These are phyloP conservation scores for Alopecurus myosuroides DNA, from an alignment of 176 grass and related monocot species.

Conservation along the genomic window DNA sequence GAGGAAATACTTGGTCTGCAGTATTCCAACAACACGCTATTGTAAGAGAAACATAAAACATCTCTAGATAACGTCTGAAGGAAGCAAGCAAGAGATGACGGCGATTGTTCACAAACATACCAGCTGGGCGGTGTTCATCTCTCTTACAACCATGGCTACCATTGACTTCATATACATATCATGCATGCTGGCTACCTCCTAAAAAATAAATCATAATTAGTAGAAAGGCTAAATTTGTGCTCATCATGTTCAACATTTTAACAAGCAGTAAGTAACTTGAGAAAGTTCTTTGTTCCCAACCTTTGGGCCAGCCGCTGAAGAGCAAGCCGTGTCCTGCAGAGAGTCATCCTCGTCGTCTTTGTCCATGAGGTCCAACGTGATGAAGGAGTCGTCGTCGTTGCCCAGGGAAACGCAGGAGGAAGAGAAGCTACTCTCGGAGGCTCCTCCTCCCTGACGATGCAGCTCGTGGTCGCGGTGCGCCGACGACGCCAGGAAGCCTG, in stretches of 20 bases:
- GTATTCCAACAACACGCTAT: constrained; percentile 5
- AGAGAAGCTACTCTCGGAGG: constrained; percentile 28
- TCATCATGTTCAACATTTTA: background rate
- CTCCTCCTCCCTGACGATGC: background rate
- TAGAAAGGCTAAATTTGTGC: background rate
- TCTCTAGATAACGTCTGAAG: background rate
- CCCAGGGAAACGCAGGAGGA: constrained; percentile 22
- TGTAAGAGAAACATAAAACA: constrained; percentile 9
- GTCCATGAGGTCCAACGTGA: constrained; percentile 41
- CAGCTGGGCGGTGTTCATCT: constrained; percentile 17
- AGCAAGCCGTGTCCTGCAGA: constrained; percentile 61
- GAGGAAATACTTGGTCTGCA: constrained; percentile 35
- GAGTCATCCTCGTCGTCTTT: background rate
- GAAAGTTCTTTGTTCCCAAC: constrained; percentile 21
- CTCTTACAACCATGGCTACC: constrained; percentile 16
- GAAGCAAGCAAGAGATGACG: background rate
- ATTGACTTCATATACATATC: constrained; percentile 21
- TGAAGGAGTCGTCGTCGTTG: constrained; percentile 19
- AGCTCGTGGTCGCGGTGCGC: constrained; percentile 1
- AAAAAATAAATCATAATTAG: background rate
- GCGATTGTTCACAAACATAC: background rate
- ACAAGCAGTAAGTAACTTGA: background rate
- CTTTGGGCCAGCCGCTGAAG: constrained; percentile 37
- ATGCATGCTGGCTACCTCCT: constrained; percentile 17
- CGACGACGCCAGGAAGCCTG: constrained; percentile 10